These are phyloP conservation scores for Fraxinus ornus DNA, from an alignment of 305 asterid genomes.

Conservation along the genomic window DNA sequence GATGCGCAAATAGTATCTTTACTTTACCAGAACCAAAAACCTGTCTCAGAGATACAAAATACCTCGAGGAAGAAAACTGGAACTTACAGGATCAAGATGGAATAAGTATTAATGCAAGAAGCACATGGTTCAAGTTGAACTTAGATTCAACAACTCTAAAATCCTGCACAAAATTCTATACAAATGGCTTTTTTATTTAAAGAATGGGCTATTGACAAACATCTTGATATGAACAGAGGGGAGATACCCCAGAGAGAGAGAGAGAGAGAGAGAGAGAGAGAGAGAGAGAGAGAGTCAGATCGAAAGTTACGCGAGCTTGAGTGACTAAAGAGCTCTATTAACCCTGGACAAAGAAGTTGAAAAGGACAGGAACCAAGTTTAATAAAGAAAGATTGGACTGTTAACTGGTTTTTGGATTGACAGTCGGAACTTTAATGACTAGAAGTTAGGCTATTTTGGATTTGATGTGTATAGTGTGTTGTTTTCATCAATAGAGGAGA, in stretches of 20 bases:
- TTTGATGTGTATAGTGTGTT: not conserved
- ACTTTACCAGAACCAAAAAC: not conserved
- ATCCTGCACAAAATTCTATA: not conserved
- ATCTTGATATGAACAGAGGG: not conserved
- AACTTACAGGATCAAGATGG: not conserved
- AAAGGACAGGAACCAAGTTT: not conserved
- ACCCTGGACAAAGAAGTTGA: not conserved
- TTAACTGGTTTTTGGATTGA: not conserved
- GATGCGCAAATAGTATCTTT: not conserved
- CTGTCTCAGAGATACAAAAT: not conserved
- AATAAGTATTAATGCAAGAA: not conserved
- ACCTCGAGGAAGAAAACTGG: not conserved
- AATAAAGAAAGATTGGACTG: not conserved
- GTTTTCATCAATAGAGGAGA: not conserved
- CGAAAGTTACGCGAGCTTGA: not conserved
- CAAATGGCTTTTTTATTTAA: not conserved
- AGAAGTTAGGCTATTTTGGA: not conserved
- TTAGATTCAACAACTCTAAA: not conserved
- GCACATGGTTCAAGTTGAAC: not conserved
- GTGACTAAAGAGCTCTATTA: not conserved
- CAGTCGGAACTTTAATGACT: not conserved
- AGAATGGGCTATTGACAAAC: not conserved
- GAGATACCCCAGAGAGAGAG: not conserved
- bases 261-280: not conserved
- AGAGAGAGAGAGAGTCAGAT: not conserved